Evolutionary conservation across 148 eudicot species (phyloP).

Genomic region (Nyssa sinensis): DNA sequence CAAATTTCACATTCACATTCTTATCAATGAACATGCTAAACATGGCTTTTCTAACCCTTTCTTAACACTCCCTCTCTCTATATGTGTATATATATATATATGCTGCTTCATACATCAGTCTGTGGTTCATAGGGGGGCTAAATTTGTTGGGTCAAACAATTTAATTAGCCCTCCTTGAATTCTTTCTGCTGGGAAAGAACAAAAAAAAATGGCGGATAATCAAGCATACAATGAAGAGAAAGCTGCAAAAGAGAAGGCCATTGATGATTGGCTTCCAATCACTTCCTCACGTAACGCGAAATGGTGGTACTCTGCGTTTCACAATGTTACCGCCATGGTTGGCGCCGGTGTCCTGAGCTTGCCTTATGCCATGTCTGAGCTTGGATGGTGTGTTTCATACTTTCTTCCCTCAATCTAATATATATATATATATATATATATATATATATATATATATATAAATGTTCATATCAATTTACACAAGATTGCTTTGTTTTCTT

Average conservation of each 20-base stretch:
- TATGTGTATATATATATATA: neutral
- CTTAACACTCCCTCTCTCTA: too few relatives aligned
- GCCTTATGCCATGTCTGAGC: conserved; percentile 33
- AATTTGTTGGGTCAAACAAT: neutral
- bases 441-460: too few relatives aligned
- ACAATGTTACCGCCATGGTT: conserved; percentile 49
- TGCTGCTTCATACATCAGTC: neutral
- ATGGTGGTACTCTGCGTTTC: conserved; percentile 41
- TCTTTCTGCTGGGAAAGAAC: neutral
- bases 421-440: too few relatives aligned
- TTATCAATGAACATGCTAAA: neutral
- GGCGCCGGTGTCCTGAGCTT: conserved; percentile 43
- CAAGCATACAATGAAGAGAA: neutral
- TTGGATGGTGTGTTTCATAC: conserved; percentile 33
- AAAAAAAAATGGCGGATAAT: neutral
- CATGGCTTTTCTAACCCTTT: neutral
- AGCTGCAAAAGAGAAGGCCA: conserved; percentile 18
- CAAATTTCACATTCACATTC: too few relatives aligned
- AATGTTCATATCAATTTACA: neutral
- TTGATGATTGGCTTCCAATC: conserved; percentile 40
- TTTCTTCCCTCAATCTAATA: neutral
- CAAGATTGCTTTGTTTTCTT: neutral
- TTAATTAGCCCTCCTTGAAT: neutral
- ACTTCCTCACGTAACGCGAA: conserved; percentile 31
- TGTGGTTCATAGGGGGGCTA: neutral